Evolutionary conservation across 352 stramenopile species (phyloP).

Genomic region (Thalassiosira delicatula): DNA sequence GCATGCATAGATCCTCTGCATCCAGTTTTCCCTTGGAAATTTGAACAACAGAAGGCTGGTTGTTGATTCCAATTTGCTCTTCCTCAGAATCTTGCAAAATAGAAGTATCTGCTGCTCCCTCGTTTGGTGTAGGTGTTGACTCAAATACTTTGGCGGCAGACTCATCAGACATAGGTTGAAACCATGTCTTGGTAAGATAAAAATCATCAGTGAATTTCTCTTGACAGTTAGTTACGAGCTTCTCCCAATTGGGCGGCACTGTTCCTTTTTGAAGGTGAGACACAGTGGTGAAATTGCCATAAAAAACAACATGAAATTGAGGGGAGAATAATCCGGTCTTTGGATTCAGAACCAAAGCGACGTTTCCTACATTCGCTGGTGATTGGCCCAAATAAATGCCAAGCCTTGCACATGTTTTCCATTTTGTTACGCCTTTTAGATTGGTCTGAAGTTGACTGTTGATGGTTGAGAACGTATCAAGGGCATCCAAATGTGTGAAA

Average conservation of each 20-base stretch:
- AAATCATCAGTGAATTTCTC: conserved; percentile 8
- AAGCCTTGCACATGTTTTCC: conserved; percentile 27
- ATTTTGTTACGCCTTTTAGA: conserved; percentile 32
- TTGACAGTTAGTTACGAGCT: conserved; percentile 6
- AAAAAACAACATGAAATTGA: conserved; percentile 64
- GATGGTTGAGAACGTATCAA: conserved; percentile 22
- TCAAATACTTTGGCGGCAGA: background rate
- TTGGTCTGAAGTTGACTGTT: background rate
- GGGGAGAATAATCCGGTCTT: conserved; percentile 54
- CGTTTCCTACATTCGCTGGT: conserved; percentile 33
- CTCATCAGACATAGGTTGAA: background rate
- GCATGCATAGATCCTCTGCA: background rate
- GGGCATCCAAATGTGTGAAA: conserved; percentile 35
- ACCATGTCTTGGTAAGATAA: conserved; percentile 13
- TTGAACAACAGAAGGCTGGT: background rate
- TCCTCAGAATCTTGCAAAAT: background rate
- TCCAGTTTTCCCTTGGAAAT: background rate
- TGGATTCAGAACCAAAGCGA: conserved; percentile 56
- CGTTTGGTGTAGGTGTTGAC: background rate
- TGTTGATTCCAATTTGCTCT: background rate
- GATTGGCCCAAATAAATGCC: conserved; percentile 26
- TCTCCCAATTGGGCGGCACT: conserved; percentile 20
- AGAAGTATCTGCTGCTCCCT: background rate
- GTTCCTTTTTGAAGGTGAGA: background rate
- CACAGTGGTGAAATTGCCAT: conserved; percentile 38